Evolutionary conservation across 371 early-diverging fungal genomes (phyloP), one percentile per base, ranked within the genome.

Genomic region (Smittium culicis): DNA sequence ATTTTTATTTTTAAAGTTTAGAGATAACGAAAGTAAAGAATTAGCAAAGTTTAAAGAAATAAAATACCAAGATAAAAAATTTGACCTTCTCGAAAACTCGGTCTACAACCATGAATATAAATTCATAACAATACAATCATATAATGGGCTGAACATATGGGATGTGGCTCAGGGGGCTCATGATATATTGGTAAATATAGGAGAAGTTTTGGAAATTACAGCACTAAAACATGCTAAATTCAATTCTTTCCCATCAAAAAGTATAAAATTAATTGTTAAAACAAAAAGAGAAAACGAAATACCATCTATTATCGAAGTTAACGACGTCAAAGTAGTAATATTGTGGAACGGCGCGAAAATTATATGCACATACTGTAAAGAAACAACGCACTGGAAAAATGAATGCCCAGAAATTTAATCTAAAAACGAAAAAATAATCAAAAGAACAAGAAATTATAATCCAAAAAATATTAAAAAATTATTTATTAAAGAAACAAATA

Each of bases 301-400:
- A 45, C 45, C 45, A 11, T 45, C 5, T 45, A 45, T 45, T 45
- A 45, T 45, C 5, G 45, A 11, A 45, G 45, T 45, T 20, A 45
- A 45, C 45, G 45, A 45, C 20, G 20, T 45, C 5, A 45, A 45
- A 45, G 45, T 45, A 20, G 45, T 20, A 5, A 45, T 45, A 20
- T 20, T 45, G 45, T 45, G 45, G 45, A 45, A 20, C 20, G 45
- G 45, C 11, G 45, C 11, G 5, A 45, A 45, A 45, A 45, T 45
- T 45, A 45, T 45, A 45, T 45, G 45, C 45, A 45, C 45, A 45
- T 45, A 45, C 45, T 45, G 45, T 45, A 45, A 45, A 45, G 45
- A 45, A 45, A 45, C 45, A 5, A 45, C 11, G 11, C 45, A 45
- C 20, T 45, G 45, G 45, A 20, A 45, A 45, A 45, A 11, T 45